Evolutionary conservation across 2,329 filamentous ascomycete species (phyloP).

Genomic region (Alternaria consortialis): DNA sequence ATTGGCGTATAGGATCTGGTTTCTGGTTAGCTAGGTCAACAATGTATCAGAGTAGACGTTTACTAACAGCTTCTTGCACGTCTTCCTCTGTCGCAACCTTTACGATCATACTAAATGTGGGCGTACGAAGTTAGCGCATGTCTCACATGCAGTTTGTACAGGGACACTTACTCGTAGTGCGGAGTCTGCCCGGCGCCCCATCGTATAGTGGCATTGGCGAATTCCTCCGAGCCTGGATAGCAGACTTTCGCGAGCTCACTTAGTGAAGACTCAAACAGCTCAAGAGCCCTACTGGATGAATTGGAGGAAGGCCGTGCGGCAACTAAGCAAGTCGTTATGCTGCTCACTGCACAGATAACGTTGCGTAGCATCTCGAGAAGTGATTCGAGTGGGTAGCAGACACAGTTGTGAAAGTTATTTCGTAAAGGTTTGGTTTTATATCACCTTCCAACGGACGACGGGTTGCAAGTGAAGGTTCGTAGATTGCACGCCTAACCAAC

Average conservation of each 20-base stretch:
- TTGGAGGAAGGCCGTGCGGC: not conserved
- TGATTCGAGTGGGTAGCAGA: not conserved
- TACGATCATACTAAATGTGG: slow-evolving; percentile 18
- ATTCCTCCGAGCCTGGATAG: slow-evolving; percentile 19
- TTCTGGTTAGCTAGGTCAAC: not conserved
- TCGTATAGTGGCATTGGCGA: slow-evolving; percentile 18
- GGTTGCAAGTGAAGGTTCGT: not conserved
- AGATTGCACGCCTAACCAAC: not conserved
- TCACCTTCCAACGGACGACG: not conserved
- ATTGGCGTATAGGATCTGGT: slow-evolving; percentile 33
- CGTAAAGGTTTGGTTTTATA: not conserved
- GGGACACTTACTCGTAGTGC: slow-evolving; percentile 10
- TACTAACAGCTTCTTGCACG: slow-evolving; percentile 30
- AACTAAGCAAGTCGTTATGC: not conserved
- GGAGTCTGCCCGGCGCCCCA: slow-evolving; percentile 31
- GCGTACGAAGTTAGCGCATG: too few relatives aligned
- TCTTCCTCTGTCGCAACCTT: slow-evolving; percentile 31
- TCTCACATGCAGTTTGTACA: too few relatives aligned
- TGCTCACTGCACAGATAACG: not conserved
- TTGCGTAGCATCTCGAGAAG: not conserved
- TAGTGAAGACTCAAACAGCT: not conserved
- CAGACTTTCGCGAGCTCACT: slow-evolving; percentile 14
- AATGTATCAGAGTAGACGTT: too few relatives aligned
- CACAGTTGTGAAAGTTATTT: not conserved
- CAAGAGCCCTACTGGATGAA: not conserved